Conservation (phyloP, 805 yeast species). For the Monosporozyma servazzii region DNA sequence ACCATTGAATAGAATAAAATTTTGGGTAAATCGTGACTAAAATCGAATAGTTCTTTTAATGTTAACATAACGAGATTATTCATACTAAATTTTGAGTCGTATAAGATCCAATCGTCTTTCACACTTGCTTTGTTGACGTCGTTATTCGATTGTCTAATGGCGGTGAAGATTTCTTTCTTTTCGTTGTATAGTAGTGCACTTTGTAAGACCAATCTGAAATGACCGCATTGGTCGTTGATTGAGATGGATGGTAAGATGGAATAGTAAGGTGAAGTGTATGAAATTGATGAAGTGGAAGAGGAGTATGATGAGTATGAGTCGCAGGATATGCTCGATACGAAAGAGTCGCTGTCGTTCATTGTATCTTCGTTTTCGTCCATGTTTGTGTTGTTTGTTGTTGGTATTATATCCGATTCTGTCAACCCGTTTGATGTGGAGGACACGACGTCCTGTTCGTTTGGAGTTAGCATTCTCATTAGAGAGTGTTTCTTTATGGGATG, state of each 20-base stretch:
- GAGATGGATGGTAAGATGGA: slow-evolving; percentile 28
- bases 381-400: not conserved
- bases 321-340: not conserved
- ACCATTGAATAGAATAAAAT: slow-evolving; percentile 18
- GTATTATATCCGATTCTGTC: not conserved
- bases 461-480: slow-evolving; percentile 5
- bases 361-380: not conserved
- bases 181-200: slow-evolving; percentile 23
- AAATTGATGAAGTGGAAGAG: not conserved
- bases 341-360: not conserved
- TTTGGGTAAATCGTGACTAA: slow-evolving; percentile 9
- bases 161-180: slow-evolving; percentile 23
- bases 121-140: slow-evolving; percentile 24
- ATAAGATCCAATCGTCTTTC: slow-evolving; percentile 36
- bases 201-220: slow-evolving; percentile 28
- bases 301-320: slow-evolving; percentile 4
- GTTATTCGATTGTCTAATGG: slow-evolving; percentile 29
- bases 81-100: slow-evolving; percentile 33
- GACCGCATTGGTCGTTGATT: slow-evolving; percentile 21
- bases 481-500: slow-evolving; percentile 9
- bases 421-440: not conserved
- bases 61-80: slow-evolving; percentile 25
- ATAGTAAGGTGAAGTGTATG: slow-evolving; percentile 6
- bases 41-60: slow-evolving; percentile 11
- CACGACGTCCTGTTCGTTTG: not conserved